phyloP scores from a whole-genome alignment of 2,329 filamentous ascomycete species.

The Aspergillus sp. region DNA sequence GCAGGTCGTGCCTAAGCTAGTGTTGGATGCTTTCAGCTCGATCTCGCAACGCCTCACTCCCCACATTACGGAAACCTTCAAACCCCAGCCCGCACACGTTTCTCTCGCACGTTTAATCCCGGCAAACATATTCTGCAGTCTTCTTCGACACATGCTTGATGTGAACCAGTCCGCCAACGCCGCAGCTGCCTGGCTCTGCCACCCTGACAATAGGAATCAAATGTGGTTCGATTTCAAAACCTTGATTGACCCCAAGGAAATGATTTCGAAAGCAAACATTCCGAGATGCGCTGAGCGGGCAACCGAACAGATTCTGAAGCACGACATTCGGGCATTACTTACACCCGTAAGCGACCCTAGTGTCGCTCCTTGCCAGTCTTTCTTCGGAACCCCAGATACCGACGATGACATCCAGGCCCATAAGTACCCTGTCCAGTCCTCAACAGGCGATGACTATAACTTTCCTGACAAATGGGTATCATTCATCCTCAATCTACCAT shows the following conservation, averaged over 20 bases:
- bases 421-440: slow-evolving; percentile 30
- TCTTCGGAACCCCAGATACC: slow-evolving; percentile 29
- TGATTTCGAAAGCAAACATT: slow-evolving; percentile 36
- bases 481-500: slow-evolving; percentile 37
- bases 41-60: slow-evolving; percentile 75
- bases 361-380: slow-evolving; percentile 23
- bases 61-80: slow-evolving; percentile 80
- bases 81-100: slow-evolving; percentile 76
- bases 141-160: slow-evolving; percentile 78
- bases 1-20: slow-evolving; percentile 81
- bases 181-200: slow-evolving; percentile 84
- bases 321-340: slow-evolving; percentile 38
- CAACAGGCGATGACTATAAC: slow-evolving; percentile 36
- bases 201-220: slow-evolving; percentile 80
- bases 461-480: slow-evolving; percentile 45
- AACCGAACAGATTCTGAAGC: slow-evolving; percentile 36
- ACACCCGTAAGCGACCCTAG: slow-evolving; percentile 32
- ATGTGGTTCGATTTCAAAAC: slow-evolving; percentile 81
- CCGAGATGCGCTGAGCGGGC: slow-evolving; percentile 31
- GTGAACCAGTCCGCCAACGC: slow-evolving; percentile 93
- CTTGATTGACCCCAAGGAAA: slow-evolving; percentile 34
- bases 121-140: slow-evolving; percentile 77
- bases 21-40: slow-evolving; percentile 77
- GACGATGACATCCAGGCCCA: slow-evolving; percentile 24
- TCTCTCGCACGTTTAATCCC: slow-evolving; percentile 80